phyloP scores from a whole-genome alignment of 305 asterid genomes.

The Fraxinus paxiana region DNA sequence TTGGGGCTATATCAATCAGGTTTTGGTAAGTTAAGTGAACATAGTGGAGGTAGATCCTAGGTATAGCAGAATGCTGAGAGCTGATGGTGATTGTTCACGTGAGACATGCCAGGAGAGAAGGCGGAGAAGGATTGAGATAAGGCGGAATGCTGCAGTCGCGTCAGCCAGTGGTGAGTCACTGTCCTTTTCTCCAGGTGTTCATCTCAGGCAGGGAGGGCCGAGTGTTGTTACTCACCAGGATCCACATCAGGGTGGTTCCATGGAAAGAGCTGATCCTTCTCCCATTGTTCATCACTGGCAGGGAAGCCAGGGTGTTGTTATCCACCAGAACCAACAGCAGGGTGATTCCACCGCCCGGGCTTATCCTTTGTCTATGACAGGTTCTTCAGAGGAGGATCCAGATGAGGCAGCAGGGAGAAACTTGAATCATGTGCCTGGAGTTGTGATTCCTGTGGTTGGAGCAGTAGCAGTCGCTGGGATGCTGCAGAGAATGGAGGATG shows the following conservation, averaged over 20 bases:
- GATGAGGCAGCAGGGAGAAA: neutral
- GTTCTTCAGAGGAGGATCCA: neutral
- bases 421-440: neutral
- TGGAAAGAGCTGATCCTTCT: slow-evolving; percentile 1
- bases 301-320: neutral
- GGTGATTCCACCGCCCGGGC: neutral
- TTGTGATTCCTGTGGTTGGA: slow-evolving; percentile 31
- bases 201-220: neutral
- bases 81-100: neutral
- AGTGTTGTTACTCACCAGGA: neutral
- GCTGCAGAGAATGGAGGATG: slow-evolving; percentile 42
- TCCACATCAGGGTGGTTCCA: neutral
- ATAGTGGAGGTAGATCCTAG: slow-evolving; percentile 20
- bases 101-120: slow-evolving; percentile 23
- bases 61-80: neutral
- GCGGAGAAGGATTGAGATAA: slow-evolving; percentile 20
- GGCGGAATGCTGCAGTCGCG: slow-evolving; percentile 8
- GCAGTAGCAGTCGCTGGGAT: slow-evolving; percentile 35
- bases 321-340: neutral
- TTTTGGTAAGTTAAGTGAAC: neutral
- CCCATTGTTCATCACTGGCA: neutral
- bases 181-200: neutral
- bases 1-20: slow-evolving; percentile 1
- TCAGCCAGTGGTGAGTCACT: neutral
- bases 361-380: neutral